A percentile compares a stretch with the other conserved stretches of the same genome.
Conservation (phyloP, 2,329 filamentous ascomycete genomes). For the Parastagonospora avenae region DNA sequence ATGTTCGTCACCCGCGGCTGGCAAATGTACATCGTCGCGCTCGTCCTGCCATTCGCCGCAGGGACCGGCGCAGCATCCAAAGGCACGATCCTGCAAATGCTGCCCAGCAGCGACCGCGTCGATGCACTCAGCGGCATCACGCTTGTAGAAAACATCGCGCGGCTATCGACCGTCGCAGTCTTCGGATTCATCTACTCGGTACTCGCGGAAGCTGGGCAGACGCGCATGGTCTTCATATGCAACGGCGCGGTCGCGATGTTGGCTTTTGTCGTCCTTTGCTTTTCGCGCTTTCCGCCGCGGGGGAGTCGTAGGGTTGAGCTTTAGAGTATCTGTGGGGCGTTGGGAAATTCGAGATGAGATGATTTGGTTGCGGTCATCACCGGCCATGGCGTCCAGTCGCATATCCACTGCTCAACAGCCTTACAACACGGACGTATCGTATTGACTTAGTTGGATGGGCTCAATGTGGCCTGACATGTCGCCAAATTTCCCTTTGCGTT, state of each 20-base stretch:
- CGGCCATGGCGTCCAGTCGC: background rate
- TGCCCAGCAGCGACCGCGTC: slow-evolving; percentile 62
- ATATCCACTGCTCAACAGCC: background rate
- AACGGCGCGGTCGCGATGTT: slow-evolving; percentile 66
- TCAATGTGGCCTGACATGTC: too few species aligned
- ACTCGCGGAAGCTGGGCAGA: slow-evolving; percentile 64
- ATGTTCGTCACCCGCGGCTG: slow-evolving; percentile 67
- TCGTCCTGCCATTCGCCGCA: slow-evolving; percentile 69
- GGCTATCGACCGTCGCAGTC: slow-evolving; percentile 64
- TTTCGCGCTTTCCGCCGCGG: slow-evolving; percentile 53
- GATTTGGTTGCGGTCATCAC: background rate
- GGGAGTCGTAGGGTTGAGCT: slow-evolving; percentile 34
- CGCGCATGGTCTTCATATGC: slow-evolving; percentile 68
- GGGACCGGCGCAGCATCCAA: slow-evolving; percentile 73
- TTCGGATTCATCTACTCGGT: slow-evolving; percentile 72
- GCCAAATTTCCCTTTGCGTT: too few species aligned
- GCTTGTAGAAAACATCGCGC: slow-evolving; percentile 71
- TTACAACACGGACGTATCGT: background rate
- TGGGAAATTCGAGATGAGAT: background rate
- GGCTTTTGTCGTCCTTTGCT: slow-evolving; percentile 53
- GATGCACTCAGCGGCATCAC: slow-evolving; percentile 73
- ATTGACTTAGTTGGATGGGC: background rate
- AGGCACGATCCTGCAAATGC: slow-evolving; percentile 75
- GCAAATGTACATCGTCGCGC: slow-evolving; percentile 72
- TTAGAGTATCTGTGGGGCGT: background rate